Base-by-base conservation (phyloP, 1,139 yeast species). In the Pneumocystis murina region DNA sequence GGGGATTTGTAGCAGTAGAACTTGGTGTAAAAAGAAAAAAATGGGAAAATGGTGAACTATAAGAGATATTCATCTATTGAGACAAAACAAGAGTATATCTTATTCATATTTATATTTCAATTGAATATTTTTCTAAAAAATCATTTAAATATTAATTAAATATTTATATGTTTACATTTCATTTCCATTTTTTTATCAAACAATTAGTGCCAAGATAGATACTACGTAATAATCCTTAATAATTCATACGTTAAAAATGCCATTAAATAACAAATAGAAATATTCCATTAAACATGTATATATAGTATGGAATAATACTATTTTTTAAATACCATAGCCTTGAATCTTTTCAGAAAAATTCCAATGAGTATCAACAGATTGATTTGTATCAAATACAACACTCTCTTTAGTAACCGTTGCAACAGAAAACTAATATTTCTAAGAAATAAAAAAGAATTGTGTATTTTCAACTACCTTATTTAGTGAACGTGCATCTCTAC, bases 401-500 rank as follows among this genome's bases (percentile, higher is more conserved):
- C 84, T 83, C 65, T 82, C 84, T 62, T 82, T 80, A 63, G 75
- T 76, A 66, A 92, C 79, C n/a, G 91, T 83, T 14, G 92, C 94
- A 70, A 92, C 75, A 0, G 92, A 81, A 75, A 86, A 94, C 72
- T 58, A 30, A 38, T 24, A 38, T 6, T 5, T 12, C 10, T 58
- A 38, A 58, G 39, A 20, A 58, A 58, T 24, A 38, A 38, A 24
- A 30, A 28, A 58, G 1, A 8, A 12, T 10, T 33, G 8, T 33
- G 8, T 24, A 20, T 48, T 2, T 58, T 5, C 2, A 30, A 17
- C 28, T 38, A 58, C 60, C n/a, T 84, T 85, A 74, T 92, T 95
- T 68, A 88, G 78, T 24, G 96, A 87, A 72, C 98, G 84, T 1
- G 97, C 98, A 74, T 94, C 99, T 75, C 99, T 83, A 79, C 94